Evolutionary conservation across 2,329 filamentous ascomycete species (phyloP).

Genomic region (Colletotrichum liriopes): DNA sequence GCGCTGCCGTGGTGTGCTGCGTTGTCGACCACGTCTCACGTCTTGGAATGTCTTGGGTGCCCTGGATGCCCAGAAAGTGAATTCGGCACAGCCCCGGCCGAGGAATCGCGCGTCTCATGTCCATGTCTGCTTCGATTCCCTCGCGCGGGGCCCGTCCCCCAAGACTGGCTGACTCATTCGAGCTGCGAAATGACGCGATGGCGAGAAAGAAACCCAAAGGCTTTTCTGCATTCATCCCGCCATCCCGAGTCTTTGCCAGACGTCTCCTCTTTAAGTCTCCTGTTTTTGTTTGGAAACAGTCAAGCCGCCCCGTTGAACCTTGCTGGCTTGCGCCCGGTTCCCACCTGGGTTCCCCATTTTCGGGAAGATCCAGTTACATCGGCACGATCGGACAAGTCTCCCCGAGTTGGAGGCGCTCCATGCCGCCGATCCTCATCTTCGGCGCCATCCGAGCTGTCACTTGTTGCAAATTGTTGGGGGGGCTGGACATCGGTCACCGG

Average conservation of each 20-base stretch:
- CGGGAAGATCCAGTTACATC: constrained; percentile 32
- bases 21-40: neutral
- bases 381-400: constrained; percentile 4
- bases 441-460: constrained; percentile 6
- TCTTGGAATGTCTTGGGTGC: constrained; percentile 15
- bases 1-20: neutral
- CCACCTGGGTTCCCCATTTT: constrained; percentile 5
- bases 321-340: neutral
- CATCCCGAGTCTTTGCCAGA: neutral
- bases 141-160: neutral
- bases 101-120: constrained; percentile 7
- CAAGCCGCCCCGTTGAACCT: neutral
- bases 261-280: neutral
- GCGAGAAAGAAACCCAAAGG: neutral
- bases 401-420: neutral
- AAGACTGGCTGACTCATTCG: neutral
- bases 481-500: neutral
- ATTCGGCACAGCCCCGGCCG: constrained; percentile 13
- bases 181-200: neutral
- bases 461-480: neutral
- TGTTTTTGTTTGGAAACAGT: neutral
- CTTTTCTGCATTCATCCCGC: neutral
- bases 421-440: constrained; percentile 4
- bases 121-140: constrained; percentile 1
- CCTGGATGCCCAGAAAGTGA: constrained; percentile 14